Evolutionary conservation across 2,329 filamentous ascomycete species (phyloP), one percentile per base, ranked within the genome.

Genomic region (Aureobasidium uvarum): DNA sequence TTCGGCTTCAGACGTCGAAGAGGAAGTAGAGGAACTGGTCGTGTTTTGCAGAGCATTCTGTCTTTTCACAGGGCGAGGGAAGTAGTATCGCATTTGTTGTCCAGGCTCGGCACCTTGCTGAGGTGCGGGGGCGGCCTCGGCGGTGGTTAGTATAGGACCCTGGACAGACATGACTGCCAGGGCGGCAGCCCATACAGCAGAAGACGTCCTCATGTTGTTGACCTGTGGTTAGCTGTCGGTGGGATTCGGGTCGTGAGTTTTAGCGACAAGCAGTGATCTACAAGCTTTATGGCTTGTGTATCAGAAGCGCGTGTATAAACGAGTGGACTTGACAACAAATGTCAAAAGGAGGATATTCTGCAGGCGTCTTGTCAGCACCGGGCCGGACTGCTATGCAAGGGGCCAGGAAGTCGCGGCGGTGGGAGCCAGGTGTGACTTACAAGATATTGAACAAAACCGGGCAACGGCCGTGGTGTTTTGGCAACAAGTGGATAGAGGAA

Each of bases 321-420:
- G 80, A 82, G 78, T 81, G 80, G 78, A 80, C 74, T 80, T 81
- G 80, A 81, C 79, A 72, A 77, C 71, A 67, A 46, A 46, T 46
- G 68, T 70, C 71, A 70, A 72, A 70, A 72, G 68, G 65, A 65
- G 67, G 69, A 70, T 58, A 54, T 52, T 54, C 56, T 66, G 46
- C 28, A n/a, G 25, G 31, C 25, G 25, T 52, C 38, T 18, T 14
- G 56, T 66, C 64, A 62, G 64, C 54, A 36, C 63, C 63, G 54
- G 54, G 54, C 63, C 63, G 54, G 54, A 45, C 63, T 50, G 52
- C 52, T 46, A 59, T 38, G 50, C 50, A 63, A 63, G 60, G 60
- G 23, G 48, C 48, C 33, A 28, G 36, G 25, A 10, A 11, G 59
- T 36, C 20, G 58, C 16, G 23, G 33, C 10, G 25, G 48, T 14